These are phyloP conservation scores for Mycena belliarum DNA, from an alignment of 768 basidiomycete genomes.

Conservation along the genomic window DNA sequence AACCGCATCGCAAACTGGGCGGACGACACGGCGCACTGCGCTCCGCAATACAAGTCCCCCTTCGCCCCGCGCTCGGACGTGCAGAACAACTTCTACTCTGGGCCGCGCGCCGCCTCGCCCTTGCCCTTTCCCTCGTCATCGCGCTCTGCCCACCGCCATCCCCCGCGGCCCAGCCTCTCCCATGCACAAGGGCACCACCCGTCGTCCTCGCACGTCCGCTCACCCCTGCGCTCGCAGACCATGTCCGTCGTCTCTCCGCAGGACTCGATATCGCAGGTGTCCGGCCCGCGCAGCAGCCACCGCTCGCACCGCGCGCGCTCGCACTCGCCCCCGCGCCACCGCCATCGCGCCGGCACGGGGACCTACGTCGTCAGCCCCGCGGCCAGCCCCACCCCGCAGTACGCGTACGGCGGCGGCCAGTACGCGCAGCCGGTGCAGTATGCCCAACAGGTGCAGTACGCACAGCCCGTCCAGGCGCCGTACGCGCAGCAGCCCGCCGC, in stretches of 20 bases:
- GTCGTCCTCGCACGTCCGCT: neutral
- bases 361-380: slow-evolving; percentile 2
- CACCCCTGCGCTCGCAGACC: slow-evolving; percentile 7
- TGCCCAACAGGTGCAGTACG: neutral
- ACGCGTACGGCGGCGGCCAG: neutral
- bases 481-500: neutral
- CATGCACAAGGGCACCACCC: neutral
- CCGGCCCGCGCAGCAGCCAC: neutral
- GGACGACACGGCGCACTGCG: slow-evolving; percentile 25
- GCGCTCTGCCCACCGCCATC: too few species aligned
- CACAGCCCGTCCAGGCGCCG: neutral
- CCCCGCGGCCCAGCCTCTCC: too few species aligned
- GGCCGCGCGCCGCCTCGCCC: too few species aligned
- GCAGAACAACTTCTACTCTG: neutral
- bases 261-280: slow-evolving; percentile 15
- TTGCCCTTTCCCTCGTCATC: neutral
- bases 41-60: neutral
- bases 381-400: too few species aligned
- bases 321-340: slow-evolving; percentile 8
- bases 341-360: neutral
- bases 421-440: neutral
- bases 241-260: neutral
- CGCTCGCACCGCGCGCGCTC: neutral
- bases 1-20: slow-evolving; percentile 40
- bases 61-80: slow-evolving; percentile 14